Evolutionary conservation across 352 stramenopile species (phyloP).

Genomic region (Phytophthora hibernalis): DNA sequence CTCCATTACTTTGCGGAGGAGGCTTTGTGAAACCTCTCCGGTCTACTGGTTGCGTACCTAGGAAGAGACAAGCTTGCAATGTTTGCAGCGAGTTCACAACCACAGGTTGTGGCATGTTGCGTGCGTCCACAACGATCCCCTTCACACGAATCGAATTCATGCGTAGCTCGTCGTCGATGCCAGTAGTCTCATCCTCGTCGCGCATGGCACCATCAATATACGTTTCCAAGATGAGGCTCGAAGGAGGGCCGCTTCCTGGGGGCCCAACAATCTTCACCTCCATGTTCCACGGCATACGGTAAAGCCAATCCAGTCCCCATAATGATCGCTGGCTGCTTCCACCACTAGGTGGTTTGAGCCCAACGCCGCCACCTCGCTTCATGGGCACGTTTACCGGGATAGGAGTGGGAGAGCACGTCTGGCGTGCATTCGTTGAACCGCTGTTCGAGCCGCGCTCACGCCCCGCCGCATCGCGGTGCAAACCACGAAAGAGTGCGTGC

Average conservation of each 20-base stretch:
- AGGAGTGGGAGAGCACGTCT: conserved; percentile 71
- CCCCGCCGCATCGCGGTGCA: conserved; percentile 81
- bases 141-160: conserved; percentile 91
- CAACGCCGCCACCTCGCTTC: conserved; percentile 72
- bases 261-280: conserved; percentile 91
- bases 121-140: conserved; percentile 87
- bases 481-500: conserved; percentile 79
- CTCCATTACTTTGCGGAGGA: conserved; percentile 86
- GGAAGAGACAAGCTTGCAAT: conserved; percentile 86
- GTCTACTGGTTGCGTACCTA: conserved; percentile 87
- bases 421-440: conserved; percentile 41
- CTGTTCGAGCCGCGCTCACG: conserved; percentile 55
- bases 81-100: conserved; percentile 90
- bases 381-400: conserved; percentile 88
- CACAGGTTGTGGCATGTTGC: conserved; percentile 87
- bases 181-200: conserved; percentile 76
- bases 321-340: conserved; percentile 71
- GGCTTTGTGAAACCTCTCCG: conserved; percentile 88
- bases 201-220: conserved; percentile 86
- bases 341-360: conserved; percentile 56
- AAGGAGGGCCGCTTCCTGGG: conserved; percentile 84
- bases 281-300: conserved; percentile 93
- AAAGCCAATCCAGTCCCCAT: conserved; percentile 90
- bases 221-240: conserved; percentile 87
- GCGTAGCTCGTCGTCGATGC: conserved; percentile 80